These are phyloP conservation scores for Talaromyces sp. DNA, from an alignment of 2,329 filamentous ascomycete species.

Conservation along the genomic window DNA sequence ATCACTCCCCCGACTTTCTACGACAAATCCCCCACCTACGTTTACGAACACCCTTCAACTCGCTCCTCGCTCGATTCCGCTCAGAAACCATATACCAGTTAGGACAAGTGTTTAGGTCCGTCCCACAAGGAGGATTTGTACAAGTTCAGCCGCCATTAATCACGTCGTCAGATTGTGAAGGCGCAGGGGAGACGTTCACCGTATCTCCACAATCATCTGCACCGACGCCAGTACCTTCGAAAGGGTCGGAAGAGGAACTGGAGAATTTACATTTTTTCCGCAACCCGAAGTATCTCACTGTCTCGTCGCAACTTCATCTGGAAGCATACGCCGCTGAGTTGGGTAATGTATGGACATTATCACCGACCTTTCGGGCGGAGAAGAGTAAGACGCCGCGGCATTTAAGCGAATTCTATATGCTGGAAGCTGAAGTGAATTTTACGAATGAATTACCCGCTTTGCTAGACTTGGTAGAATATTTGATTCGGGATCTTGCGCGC, in stretches of 20 bases:
- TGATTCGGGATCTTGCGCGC: constrained; percentile 61
- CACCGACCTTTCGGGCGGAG: constrained; percentile 90
- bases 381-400: constrained; percentile 90
- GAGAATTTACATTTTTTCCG: constrained; percentile 72
- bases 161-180: constrained; percentile 95
- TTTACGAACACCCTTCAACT: constrained; percentile 74
- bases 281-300: constrained; percentile 86
- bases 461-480: constrained; percentile 75
- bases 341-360: constrained; percentile 88
- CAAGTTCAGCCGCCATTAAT: constrained; percentile 89
- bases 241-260: constrained; percentile 29
- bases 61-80: constrained; percentile 74
- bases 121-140: constrained; percentile 56
- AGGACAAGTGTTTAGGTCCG: constrained; percentile 67
- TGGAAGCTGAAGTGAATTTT: constrained; percentile 87
- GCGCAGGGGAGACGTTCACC: constrained; percentile 88
- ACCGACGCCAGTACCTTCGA: constrained; percentile 26
- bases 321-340: constrained; percentile 87
- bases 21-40: constrained; percentile 85
- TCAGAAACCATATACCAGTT: constrained; percentile 73
- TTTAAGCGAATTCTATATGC: constrained; percentile 97
- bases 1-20: constrained; percentile 83
- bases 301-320: constrained; percentile 90
- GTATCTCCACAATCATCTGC: constrained; percentile 49
- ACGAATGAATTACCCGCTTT: constrained; percentile 65